Evolutionary conservation across 202 grass and related monocot species (phyloP), one percentile per base, ranked within the genome.

Genomic region (Sporobolus alterniflorus): DNA sequence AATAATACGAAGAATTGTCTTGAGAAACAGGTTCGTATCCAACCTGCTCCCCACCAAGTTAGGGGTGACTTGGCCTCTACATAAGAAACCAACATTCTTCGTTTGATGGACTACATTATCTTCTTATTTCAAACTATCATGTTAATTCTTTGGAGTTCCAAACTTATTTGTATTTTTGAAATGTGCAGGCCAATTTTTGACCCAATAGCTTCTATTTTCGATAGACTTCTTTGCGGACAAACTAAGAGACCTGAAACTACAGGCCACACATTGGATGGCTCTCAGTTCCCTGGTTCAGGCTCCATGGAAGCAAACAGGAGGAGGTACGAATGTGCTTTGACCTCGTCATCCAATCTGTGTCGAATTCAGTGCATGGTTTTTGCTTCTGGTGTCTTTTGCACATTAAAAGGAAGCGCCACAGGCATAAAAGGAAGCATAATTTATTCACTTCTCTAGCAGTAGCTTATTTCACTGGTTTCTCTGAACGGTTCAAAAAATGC

Each of bases 141-240:
- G 13, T 47, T 30, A 56, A 74, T 48, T 44, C 2, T 21, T n/a
- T 16, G 49, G 4, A 79, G 28, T 47, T 66, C 16, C 17, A 26
- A 42, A 64, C 36, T 31, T 56, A 60, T 48, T 11, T 44, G 44
- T 47, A 10, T 11, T 43, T 64, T 87, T 0, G 31, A 84, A 61
- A 80, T 49, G 29, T 88, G 74, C 82, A 94, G 91, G 82, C 86
- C 89, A 49, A 34, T 94, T 82, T 88, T 97, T 56, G 87, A 94
- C 56, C 94, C 87, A 5, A 68, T 97, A 84, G 89, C 87, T 84
- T 88, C 91, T 46, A 63, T 97, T 71, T 90, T 94, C 73, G 65
- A 97, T 88, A 84, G 43, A 79, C 60, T 91, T 69, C 76, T 92
- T 64, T 97, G 94, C 82, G 91, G 94, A 49, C 84, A 78, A 86